A percentile compares a stretch with the other conserved stretches of the same genome.
These are phyloP conservation scores for Globisporangium yorkense DNA, from an alignment of 352 stramenopile species.

Conservation along the genomic window DNA sequence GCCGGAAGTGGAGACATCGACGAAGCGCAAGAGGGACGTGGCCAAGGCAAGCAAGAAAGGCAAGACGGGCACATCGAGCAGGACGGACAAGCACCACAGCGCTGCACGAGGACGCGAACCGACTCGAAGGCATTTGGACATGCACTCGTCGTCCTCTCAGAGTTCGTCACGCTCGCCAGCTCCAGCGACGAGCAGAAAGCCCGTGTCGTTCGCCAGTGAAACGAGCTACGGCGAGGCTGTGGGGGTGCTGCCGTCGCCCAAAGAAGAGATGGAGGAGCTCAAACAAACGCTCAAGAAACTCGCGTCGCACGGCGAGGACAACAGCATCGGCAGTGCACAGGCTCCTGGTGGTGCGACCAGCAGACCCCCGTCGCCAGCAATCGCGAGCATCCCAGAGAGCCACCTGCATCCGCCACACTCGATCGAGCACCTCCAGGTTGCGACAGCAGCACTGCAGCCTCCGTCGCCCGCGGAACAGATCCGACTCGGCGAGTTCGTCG, in stretches of 20 bases:
- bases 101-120: background rate
- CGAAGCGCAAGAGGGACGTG: background rate
- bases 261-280: constrained; percentile 59
- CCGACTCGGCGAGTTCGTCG: constrained; percentile 17
- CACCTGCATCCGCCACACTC: background rate
- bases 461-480: constrained; percentile 16
- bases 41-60: background rate
- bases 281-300: constrained; percentile 70
- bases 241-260: constrained; percentile 25
- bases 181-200: background rate
- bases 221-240: constrained; percentile 9
- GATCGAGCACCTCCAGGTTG: constrained; percentile 25
- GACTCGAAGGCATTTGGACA: background rate
- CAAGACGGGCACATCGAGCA: background rate
- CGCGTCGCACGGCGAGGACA: constrained; percentile 26
- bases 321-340: constrained; percentile 3
- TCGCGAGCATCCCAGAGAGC: background rate
- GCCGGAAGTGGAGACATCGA: background rate
- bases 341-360: constrained; percentile 1
- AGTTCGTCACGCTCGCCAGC: background rate
- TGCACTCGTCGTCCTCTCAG: background rate
- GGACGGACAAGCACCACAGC: background rate
- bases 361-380: background rate
- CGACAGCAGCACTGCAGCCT: constrained; percentile 10
- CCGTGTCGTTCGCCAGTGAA: constrained; percentile 8